Evolutionary conservation across 2,329 filamentous ascomycete genomes (phyloP).

Genomic region (Uncinocarpus reesii): DNA sequence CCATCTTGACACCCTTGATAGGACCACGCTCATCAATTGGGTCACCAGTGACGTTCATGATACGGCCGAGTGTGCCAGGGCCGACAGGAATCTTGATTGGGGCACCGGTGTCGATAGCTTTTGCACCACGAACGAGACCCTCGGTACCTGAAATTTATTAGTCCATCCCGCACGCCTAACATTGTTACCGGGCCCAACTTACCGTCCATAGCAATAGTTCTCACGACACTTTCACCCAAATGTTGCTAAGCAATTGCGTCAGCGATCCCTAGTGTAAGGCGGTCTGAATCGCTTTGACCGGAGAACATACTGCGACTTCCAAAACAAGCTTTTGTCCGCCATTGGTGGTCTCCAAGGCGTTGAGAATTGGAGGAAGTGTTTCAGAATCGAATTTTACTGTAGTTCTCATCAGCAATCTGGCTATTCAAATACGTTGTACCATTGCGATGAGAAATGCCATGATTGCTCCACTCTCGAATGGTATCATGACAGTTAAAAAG

Average conservation of each 20-base stretch:
- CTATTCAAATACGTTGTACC: conserved; percentile 12
- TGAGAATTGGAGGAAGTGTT: conserved; percentile 92
- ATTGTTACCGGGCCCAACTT: no score
- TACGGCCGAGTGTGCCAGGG: conserved; percentile 85
- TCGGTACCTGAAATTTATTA: conserved; percentile 64
- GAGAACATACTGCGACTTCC: conserved; percentile 75
- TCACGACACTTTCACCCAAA: conserved; percentile 96
- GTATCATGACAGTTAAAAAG: conserved; percentile 22
- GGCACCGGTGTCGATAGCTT: conserved; percentile 75
- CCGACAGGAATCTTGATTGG: conserved; percentile 97
- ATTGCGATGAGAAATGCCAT: conserved; percentile 1
- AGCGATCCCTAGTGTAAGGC: neutral
- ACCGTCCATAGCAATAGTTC: conserved; percentile 99
- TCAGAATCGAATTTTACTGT: conserved; percentile 93
- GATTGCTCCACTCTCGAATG: conserved; percentile 9
- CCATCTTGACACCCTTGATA: conserved; percentile 80
- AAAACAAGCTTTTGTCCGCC: conserved; percentile 88
- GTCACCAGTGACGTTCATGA: conserved; percentile 99
- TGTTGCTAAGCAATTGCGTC: conserved; percentile 65
- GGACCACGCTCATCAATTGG: conserved; percentile 99
- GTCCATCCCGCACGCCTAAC: no score
- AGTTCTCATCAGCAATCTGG: conserved; percentile 23
- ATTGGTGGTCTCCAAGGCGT: conserved; percentile 87
- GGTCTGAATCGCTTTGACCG: neutral
- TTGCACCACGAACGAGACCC: conserved; percentile 90